Percentiles rank a stretch among this genome's conserved stretches.
phyloP scores from a whole-genome alignment of 176 grass and related monocot species.

The Eremochloa ophiuroides region DNA sequence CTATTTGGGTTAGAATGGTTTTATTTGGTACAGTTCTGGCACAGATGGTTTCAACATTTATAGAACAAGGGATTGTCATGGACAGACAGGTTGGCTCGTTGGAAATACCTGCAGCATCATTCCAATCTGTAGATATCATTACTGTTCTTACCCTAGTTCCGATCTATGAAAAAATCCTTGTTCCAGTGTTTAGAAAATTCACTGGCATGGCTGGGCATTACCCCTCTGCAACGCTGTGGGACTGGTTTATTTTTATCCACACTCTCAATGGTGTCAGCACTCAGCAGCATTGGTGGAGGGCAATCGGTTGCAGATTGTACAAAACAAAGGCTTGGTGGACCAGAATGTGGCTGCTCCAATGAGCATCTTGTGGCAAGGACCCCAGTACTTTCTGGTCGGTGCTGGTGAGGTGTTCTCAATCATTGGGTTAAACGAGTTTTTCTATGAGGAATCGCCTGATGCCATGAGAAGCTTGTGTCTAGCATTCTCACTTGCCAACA shows the following conservation, averaged over 20 bases:
- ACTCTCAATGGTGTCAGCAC: slow-evolving; percentile 43
- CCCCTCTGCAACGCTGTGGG: slow-evolving; percentile 47
- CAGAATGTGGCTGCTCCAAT: slow-evolving; percentile 24
- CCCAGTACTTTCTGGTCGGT: slow-evolving; percentile 62
- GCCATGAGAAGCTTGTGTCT: slow-evolving; percentile 50
- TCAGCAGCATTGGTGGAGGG: slow-evolving; percentile 60
- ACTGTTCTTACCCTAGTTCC: slow-evolving; percentile 44
- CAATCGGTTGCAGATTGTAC: slow-evolving; percentile 29
- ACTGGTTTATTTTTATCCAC: slow-evolving; percentile 41
- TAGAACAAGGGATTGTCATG: slow-evolving; percentile 37
- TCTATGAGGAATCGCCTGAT: slow-evolving; percentile 59
- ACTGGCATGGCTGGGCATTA: slow-evolving; percentile 44
- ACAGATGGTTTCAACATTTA: slow-evolving; percentile 50
- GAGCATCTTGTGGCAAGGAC: slow-evolving; percentile 65
- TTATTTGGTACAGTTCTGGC: slow-evolving; percentile 43
- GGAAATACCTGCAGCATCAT: slow-evolving; percentile 56
- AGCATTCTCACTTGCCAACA: slow-evolving; percentile 36
- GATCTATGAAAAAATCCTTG: slow-evolving; percentile 50
- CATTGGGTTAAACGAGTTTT: slow-evolving; percentile 51
- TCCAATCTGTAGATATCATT: slow-evolving; percentile 41
- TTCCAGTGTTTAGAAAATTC: slow-evolving; percentile 41
- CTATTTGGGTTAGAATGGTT: slow-evolving; percentile 45
- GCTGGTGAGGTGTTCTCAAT: slow-evolving; percentile 44
- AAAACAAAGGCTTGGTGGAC: slow-evolving; percentile 16
- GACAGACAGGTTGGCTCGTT: slow-evolving; percentile 36